Conservation (phyloP, 1,284 basidiomycete genomes). For the Schizophyllum amplum region DNA sequence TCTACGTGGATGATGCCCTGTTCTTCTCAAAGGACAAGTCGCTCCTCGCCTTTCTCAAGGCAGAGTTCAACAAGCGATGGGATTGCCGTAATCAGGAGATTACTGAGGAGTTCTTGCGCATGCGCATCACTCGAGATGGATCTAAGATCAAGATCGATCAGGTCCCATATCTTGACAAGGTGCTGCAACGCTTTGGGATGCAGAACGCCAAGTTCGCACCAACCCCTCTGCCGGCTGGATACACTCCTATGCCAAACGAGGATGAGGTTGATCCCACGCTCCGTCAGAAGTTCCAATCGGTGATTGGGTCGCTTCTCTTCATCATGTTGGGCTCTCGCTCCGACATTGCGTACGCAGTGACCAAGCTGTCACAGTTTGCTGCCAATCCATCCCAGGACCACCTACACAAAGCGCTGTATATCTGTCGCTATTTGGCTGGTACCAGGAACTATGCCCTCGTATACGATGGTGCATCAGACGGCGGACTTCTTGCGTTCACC, state of each 20-base stretch:
- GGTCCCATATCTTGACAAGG: conserved; percentile 4
- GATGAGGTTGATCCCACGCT: conserved; percentile 3
- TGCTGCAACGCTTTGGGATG: conserved; percentile 5
- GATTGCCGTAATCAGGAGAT: no score
- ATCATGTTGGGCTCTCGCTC: conserved; percentile 24
- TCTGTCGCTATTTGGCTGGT: conserved; percentile 15
- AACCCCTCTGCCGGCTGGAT: conserved; percentile 8
- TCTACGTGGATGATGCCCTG: no score
- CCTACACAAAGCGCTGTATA: conserved; percentile 15
- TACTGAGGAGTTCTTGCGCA: not conserved
- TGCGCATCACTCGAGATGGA: not conserved
- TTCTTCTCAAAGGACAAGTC: no score
- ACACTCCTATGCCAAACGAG: conserved; percentile 1
- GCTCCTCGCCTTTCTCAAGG: no score
- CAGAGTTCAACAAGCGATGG: no score
- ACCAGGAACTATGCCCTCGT: conserved; percentile 11
- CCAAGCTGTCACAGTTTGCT: conserved; percentile 14
- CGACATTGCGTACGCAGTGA: conserved; percentile 22
- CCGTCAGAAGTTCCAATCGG: conserved; percentile 1
- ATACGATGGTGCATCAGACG: conserved; percentile 13
- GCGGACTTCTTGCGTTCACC: conserved; percentile 10
- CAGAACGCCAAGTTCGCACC: conserved; percentile 1
- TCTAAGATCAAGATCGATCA: conserved; percentile 5
- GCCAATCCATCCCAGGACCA: conserved; percentile 17
- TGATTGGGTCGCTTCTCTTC: conserved; percentile 23